Conservation (phyloP, 1,139 yeast genomes). For the Lodderomyces oxycetoniae region DNA sequence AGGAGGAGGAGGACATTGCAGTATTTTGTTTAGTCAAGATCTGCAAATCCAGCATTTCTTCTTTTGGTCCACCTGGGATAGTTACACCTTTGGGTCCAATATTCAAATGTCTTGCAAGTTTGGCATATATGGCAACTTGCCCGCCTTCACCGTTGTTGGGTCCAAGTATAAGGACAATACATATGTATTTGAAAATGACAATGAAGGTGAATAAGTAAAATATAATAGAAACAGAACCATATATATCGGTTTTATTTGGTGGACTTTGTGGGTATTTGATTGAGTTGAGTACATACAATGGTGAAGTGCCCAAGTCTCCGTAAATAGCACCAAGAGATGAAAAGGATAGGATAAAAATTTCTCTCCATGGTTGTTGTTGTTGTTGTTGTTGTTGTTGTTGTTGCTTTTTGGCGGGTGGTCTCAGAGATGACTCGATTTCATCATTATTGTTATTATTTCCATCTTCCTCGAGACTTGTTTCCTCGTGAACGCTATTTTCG, state of each 20-base stretch:
- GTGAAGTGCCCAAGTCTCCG: conserved; percentile 62
- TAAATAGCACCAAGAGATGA: conserved; percentile 53
- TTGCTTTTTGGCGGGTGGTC: conserved; percentile 8
- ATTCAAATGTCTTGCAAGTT: conserved; percentile 45
- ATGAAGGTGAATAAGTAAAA: conserved; percentile 53
- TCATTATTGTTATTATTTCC: conserved; percentile 1
- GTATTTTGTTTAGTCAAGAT: conserved; percentile 41
- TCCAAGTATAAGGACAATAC: conserved; percentile 45
- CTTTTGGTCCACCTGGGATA: conserved; percentile 27
- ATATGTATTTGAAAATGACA: conserved; percentile 48
- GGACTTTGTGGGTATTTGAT: conserved; percentile 31
- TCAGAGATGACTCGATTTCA: conserved; percentile 3
- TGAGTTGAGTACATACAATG: conserved; percentile 48
- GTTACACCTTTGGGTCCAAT: conserved; percentile 46
- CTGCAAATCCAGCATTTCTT: conserved; percentile 30
- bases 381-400: conserved; percentile 4
- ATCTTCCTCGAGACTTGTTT: neutral
- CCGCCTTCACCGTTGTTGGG: conserved; percentile 61
- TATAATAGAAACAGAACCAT: conserved; percentile 50
- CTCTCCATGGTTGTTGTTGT: conserved; percentile 21
- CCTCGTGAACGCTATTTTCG: neutral
- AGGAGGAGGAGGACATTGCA: conserved; percentile 23
- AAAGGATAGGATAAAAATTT: conserved; percentile 23
- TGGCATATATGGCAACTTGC: conserved; percentile 56
- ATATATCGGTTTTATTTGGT: conserved; percentile 35